Conservation (phyloP, 2,329 filamentous ascomycete genomes). For the Fonsecaea pedrosoi region DNA sequence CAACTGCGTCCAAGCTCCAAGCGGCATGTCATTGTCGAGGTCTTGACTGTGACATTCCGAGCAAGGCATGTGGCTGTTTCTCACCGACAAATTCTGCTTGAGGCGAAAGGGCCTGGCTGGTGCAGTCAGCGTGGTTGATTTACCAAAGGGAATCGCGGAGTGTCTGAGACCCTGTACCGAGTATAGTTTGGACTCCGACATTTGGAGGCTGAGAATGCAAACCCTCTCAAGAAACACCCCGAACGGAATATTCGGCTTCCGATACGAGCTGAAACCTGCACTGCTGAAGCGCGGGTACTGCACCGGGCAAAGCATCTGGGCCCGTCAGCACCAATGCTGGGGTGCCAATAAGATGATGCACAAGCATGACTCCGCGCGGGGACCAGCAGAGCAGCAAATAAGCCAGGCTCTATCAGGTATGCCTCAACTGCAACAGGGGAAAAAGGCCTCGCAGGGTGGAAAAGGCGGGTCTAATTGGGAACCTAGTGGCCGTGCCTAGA, state of each 20-base stretch:
- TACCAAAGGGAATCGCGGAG: background rate
- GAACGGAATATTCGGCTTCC: constrained; percentile 14
- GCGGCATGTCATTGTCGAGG: background rate
- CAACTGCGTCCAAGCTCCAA: background rate
- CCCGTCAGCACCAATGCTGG: constrained; percentile 16
- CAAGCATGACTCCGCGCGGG: constrained; percentile 1
- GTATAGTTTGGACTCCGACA: background rate
- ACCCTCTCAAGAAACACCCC: background rate
- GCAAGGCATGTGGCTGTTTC: background rate
- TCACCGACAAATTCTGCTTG: background rate
- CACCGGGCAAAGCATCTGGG: background rate
- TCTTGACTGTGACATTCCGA: background rate
- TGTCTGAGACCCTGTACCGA: background rate
- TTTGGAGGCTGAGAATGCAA: constrained; percentile 13
- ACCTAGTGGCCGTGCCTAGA: background rate
- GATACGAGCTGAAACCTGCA: constrained; percentile 17
- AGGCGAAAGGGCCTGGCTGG: background rate
- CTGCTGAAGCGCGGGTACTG: background rate
- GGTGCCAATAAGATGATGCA: constrained; percentile 9
- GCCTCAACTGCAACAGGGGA: background rate
- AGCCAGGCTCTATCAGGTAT: constrained; percentile 18
- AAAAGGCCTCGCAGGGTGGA: background rate
- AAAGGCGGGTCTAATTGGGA: background rate
- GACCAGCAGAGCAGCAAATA: constrained; percentile 10
- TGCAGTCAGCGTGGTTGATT: background rate